phyloP scores from a whole-genome alignment of 1,284 basidiomycete species.

The Phellopilus nigrolimitatus region DNA sequence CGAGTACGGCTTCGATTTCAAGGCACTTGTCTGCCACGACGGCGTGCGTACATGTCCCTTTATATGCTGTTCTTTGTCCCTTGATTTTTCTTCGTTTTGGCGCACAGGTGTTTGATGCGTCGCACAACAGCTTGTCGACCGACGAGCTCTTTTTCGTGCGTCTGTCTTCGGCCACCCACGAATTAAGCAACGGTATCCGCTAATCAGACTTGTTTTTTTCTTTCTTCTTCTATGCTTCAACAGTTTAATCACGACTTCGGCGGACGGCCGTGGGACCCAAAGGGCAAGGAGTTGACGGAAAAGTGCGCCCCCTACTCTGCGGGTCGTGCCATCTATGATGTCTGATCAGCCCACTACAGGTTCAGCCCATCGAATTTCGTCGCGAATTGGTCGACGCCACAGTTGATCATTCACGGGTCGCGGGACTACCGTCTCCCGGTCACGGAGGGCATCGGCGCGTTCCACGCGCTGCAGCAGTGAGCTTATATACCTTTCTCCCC shows the following conservation, averaged over 20 bases:
- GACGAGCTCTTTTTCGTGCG: conserved; percentile 85
- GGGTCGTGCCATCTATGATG: conserved; percentile 20
- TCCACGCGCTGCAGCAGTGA: conserved; percentile 77
- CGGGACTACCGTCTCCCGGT: conserved; percentile 84
- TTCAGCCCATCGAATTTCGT: conserved; percentile 78
- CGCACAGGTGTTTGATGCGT: conserved; percentile 71
- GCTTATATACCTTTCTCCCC: conserved; percentile 30
- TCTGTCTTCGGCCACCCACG: too few species aligned
- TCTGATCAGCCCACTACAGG: conserved; percentile 29
- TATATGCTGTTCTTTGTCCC: too few species aligned
- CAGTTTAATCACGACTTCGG: conserved; percentile 84
- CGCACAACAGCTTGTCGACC: conserved; percentile 73
- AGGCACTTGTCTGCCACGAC: conserved; percentile 84
- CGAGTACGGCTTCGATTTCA: conserved; percentile 79
- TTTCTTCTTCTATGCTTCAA: too few species aligned
- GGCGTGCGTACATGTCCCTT: conserved; percentile 49
- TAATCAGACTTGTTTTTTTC: too few species aligned
- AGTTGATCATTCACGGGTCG: conserved; percentile 81
- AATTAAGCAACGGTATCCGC: too few species aligned
- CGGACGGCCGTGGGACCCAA: conserved; percentile 69
- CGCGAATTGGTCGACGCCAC: conserved; percentile 79
- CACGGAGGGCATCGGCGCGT: conserved; percentile 75
- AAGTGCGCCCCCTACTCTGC: too few species aligned
- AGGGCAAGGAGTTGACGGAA: conserved; percentile 47
- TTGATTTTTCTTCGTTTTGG: too few species aligned